Base-by-base conservation (phyloP, 1,284 basidiomycete species). In the Cutaneotrichosporon sp. region DNA sequence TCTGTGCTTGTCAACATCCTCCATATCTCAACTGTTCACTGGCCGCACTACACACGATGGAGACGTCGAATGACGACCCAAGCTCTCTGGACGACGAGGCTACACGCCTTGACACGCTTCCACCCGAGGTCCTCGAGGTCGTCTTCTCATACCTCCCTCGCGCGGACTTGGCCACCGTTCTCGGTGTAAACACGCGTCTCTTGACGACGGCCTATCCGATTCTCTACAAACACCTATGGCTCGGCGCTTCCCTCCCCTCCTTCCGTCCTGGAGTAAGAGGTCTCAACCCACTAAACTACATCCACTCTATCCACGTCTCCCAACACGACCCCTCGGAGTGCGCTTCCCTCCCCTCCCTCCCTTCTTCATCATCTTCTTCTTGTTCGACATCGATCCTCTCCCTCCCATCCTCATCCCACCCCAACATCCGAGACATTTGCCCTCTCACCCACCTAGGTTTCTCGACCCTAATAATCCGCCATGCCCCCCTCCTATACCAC, bases 401-500 rank as follows among this genome's bases (percentile, higher is more conserved):
- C 4, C 56, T 62, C 8, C 56, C 61, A 6, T 21, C 21, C 8
- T 30, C 58, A n/a, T 30, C 32, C 22, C 61, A 60, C 50, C 47
- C 47, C 34, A 47, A 53, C 51, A 16, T 53, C 30, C 30, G 51
- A 16, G 31, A 53, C 21, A 40, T 36, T 47, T 66, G 65, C 60
- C 9, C 40, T 18, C 51, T 62, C 30, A 55, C 62, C 30, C 16
- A 5, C 16, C 30, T 65, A 8, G 14, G 2, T 1, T 47, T 47
- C 2, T n/a, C 40, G 1, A 46, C 30, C 2, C 52, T 68, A 7
- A 57, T 65, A 6, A 11, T 68, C 4, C 66, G 64, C 47, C 13
- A 55, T 53, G 61, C 46, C 8, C 60, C 62, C 22, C 64, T 68
- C 32, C 64, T 68, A 8, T 68, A 61, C 30, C 46, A 46, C 56